Conservation (phyloP, 257 asterid species). For the Gentiana straminea region DNA sequence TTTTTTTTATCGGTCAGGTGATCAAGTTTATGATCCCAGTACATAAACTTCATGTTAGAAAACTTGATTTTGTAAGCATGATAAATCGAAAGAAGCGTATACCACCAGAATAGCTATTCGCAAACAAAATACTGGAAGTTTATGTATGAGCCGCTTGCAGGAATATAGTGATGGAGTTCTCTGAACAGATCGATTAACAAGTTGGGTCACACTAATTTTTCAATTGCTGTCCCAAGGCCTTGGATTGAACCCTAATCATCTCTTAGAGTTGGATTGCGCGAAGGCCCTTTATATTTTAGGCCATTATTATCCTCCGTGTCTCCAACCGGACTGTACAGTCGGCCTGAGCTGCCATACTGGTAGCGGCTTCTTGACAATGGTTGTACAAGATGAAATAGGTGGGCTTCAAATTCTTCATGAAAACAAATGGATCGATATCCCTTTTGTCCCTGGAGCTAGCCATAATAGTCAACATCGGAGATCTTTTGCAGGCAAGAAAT, state of each 20-base stretch:
- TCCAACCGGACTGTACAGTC: constrained; percentile 17
- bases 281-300: constrained; percentile 11
- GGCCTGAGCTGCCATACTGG: constrained; percentile 19
- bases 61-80: too few relatives aligned
- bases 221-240: constrained; percentile 13
- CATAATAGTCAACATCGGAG: too few relatives aligned
- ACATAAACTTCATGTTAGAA: too few relatives aligned
- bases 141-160: not conserved
- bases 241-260: constrained; percentile 16
- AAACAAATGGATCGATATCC: constrained; percentile 22
- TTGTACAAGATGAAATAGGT: constrained; percentile 21
- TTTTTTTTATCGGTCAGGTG: too few relatives aligned
- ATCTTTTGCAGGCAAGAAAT: too few relatives aligned
- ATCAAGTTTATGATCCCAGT: too few relatives aligned
- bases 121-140: too few relatives aligned
- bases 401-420: constrained; percentile 20
- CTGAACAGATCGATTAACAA: constrained; percentile 3
- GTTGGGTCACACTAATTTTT: constrained; percentile 7
- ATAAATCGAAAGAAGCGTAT: too few relatives aligned
- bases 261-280: constrained; percentile 15
- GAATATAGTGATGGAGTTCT: constrained; percentile 7
- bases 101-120: too few relatives aligned
- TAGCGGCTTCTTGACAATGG: constrained; percentile 11
- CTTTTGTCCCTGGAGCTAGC: not conserved
- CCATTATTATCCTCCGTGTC: constrained; percentile 21